Base-by-base conservation (phyloP, 768 basidiomycete species). In the Hericium alpestre region DNA sequence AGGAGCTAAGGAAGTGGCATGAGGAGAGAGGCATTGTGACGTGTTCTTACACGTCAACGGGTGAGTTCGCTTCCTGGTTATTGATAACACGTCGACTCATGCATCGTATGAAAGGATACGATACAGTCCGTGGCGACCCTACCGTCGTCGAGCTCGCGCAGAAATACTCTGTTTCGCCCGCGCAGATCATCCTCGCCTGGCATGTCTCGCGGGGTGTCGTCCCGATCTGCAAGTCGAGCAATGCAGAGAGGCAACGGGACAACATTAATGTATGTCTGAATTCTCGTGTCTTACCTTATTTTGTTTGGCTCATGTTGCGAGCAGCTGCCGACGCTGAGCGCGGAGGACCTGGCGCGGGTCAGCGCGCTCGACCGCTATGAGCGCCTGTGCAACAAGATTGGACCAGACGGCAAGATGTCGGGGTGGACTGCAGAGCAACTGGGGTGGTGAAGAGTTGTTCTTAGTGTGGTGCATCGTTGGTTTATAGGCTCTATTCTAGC, bases 171-270 rank as follows among this genome's bases (percentile, higher is more conserved):
- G 76, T 70, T 3, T 66, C 72, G 0, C 69, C 78, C 1, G 76
- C 71, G 4, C 79, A 81, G 64, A 66, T 83, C 38, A 73, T 74
- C 25, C 65, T 82, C 8, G 74, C 76, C 0, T 83, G 80, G 80
- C 76, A 79, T 61, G 50, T 80, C 40, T 70, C 74, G 16, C 67
- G 79, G 23, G 74, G 75, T 0, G 73, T 72, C 5, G 65, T 71
- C 18, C 70, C 74, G 5, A 68, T 80, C 3, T 78, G 80, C 2
- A 79, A 78, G 69, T 79, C 77, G 55, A 67, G 68, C 18, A 72
- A 80, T 57, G 63, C 65, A 18, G 72, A 72, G 20, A 69, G 76
- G 49, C 79, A 82, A 66, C 75, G 72, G 63, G 73, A 76, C 56
- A 82, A 82, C 58, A 57, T 81, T 38, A 74, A 64, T 23, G 80